A percentile compares a stretch with the other conserved stretches of the same genome.
Evolutionary conservation across 2,329 filamentous ascomycete genomes (phyloP).

Genomic region (Scopulariopsis brevicaulis): DNA sequence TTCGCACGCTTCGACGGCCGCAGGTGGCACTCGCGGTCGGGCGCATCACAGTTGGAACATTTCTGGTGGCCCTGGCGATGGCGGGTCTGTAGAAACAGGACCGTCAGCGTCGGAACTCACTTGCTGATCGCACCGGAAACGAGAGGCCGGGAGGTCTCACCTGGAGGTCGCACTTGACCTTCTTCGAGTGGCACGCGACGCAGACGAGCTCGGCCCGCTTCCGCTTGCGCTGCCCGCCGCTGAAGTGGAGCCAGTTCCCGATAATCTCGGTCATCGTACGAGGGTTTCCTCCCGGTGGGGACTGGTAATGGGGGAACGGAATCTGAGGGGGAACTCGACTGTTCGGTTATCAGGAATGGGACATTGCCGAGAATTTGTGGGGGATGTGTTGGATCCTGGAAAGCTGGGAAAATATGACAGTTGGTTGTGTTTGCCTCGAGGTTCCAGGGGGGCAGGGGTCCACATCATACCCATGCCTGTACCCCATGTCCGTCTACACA

Average conservation of each 20-base stretch:
- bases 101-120: neutral
- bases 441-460: too few species aligned
- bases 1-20: conserved; percentile 17
- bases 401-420: too few species aligned
- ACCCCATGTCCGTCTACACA: neutral
- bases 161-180: conserved; percentile 22
- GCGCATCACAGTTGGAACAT: conserved; percentile 16
- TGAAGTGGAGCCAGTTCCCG: conserved; percentile 21
- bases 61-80: conserved; percentile 11
- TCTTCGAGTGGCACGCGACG: conserved; percentile 20
- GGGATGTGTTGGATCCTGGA: too few species aligned
- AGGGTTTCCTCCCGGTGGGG: neutral
- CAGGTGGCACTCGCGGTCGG: conserved; percentile 15
- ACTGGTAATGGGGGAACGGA: neutral
- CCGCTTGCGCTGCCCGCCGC: conserved; percentile 16
- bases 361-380: too few species aligned
- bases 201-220: conserved; percentile 19
- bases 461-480: too few species aligned
- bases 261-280: conserved; percentile 15
- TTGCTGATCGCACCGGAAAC: neutral
- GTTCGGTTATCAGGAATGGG: neutral
- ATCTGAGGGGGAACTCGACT: neutral
- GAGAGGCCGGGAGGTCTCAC: conserved; percentile 6
- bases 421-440: too few species aligned
- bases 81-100: conserved; percentile 6